These are phyloP conservation scores for Pontederia crassipes DNA, from an alignment of 176 grass and related monocot genomes.

Conservation along the genomic window DNA sequence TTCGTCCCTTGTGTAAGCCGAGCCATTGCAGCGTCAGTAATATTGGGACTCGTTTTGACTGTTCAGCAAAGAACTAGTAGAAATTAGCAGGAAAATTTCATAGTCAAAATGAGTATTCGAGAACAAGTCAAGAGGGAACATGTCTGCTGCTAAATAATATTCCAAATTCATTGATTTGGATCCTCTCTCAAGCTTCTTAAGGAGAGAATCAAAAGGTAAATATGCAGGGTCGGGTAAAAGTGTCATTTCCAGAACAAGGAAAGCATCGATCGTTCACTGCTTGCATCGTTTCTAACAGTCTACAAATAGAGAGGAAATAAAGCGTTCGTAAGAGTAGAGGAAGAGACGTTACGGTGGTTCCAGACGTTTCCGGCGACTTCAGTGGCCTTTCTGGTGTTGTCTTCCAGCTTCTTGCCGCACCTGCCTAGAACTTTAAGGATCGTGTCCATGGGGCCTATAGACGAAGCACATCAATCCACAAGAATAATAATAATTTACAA, in stretches of 20 bases:
- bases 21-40: slow-evolving; percentile 65
- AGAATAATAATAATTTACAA: neutral
- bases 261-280: too few species aligned
- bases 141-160: too few species aligned
- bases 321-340: neutral
- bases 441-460: slow-evolving; percentile 8
- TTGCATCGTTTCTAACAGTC: too few species aligned
- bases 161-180: too few species aligned
- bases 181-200: too few species aligned
- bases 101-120: too few species aligned
- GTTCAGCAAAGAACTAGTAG: neutral
- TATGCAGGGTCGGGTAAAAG: too few species aligned
- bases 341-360: slow-evolving; percentile 41
- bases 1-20: slow-evolving; percentile 76
- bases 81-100: too few species aligned
- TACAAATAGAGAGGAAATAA: too few species aligned
- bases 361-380: slow-evolving; percentile 58
- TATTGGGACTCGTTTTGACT: slow-evolving; percentile 68
- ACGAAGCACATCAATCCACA: neutral
- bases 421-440: slow-evolving; percentile 41
- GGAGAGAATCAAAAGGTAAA: too few species aligned
- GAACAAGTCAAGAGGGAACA: too few species aligned
- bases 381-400: slow-evolving; percentile 50
- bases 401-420: slow-evolving; percentile 52
- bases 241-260: too few species aligned